Conservation (phyloP, 345 rosid species). For the Citrus maxima region DNA sequence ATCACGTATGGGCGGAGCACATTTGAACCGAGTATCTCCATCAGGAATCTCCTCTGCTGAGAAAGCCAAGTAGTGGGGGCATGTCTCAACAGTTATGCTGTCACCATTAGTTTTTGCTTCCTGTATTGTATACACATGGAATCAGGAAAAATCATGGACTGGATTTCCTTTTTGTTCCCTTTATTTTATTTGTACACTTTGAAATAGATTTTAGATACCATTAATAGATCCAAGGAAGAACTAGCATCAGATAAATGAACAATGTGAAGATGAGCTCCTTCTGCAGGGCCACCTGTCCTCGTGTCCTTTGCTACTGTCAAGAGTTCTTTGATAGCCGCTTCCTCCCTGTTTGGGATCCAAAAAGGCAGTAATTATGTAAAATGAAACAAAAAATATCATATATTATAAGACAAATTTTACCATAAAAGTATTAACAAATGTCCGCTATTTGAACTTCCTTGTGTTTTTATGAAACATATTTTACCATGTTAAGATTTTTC, state of each 20-base stretch:
- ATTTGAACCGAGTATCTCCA: slow-evolving; percentile 96
- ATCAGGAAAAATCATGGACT: background rate
- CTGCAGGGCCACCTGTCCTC: slow-evolving; percentile 64
- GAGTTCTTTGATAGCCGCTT: slow-evolving; percentile 77
- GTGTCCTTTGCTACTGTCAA: slow-evolving; percentile 67
- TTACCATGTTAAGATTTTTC: background rate
- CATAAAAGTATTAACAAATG: background rate
- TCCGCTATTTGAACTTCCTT: background rate
- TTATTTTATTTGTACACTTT: background rate
- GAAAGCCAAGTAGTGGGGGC: slow-evolving; percentile 95
- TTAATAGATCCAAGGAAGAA: slow-evolving; percentile 71
- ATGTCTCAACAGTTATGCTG: slow-evolving; percentile 85
- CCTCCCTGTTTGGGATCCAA: slow-evolving; percentile 56
- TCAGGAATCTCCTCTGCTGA: slow-evolving; percentile 87
- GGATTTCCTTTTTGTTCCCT: background rate
- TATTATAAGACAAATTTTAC: too few species aligned
- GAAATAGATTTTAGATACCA: slow-evolving; percentile 40
- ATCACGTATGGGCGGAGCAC: slow-evolving; percentile 91
- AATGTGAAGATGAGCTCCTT: slow-evolving; percentile 94
- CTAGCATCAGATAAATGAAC: slow-evolving; percentile 88
- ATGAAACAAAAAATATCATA: background rate
- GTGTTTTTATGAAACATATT: background rate
- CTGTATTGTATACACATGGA: slow-evolving; percentile 24
- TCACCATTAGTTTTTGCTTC: slow-evolving; percentile 75
- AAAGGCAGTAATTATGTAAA: slow-evolving; percentile 8